Evolutionary conservation across 139 green algal species (phyloP).

Genomic region (Volvox africanus): DNA sequence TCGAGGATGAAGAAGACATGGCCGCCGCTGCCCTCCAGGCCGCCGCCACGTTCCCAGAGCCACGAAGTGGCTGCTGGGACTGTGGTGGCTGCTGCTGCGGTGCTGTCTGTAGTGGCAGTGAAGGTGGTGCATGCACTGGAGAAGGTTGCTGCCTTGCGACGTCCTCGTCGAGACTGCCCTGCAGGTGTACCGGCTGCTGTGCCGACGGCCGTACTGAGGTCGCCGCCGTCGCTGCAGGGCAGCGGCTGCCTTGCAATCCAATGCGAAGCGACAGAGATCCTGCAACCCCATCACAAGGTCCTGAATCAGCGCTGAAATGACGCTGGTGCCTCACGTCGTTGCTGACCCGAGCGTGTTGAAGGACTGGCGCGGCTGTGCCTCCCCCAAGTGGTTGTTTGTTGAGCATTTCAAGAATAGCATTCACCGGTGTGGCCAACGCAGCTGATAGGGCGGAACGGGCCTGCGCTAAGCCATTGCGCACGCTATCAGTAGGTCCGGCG

Average conservation of each 20-base stretch:
- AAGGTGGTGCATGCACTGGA: neutral
- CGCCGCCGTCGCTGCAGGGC: neutral
- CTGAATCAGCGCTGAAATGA: neutral
- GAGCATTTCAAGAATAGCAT: neutral
- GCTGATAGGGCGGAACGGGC: neutral
- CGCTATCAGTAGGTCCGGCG: neutral
- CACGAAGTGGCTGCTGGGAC: neutral
- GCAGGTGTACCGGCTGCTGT: neutral
- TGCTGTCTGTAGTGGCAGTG: neutral
- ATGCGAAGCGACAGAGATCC: too few species aligned
- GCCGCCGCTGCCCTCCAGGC: neutral
- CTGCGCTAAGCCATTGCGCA: neutral
- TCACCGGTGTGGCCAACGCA: neutral
- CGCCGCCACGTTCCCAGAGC: neutral
- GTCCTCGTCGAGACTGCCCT: neutral
- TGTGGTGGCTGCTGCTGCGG: conserved; percentile 4
- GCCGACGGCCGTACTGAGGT: neutral
- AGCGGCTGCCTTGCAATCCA: too few species aligned
- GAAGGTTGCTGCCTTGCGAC: too few species aligned
- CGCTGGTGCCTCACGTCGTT: neutral
- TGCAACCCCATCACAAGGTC: too few species aligned
- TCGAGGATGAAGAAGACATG: conserved; percentile 2
- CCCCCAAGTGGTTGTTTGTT: neutral
- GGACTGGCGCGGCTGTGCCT: neutral
- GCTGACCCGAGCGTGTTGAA: neutral